Evolutionary conservation across 768 basidiomycete species (phyloP).

Genomic region (Rhizopogon vulgaris): DNA sequence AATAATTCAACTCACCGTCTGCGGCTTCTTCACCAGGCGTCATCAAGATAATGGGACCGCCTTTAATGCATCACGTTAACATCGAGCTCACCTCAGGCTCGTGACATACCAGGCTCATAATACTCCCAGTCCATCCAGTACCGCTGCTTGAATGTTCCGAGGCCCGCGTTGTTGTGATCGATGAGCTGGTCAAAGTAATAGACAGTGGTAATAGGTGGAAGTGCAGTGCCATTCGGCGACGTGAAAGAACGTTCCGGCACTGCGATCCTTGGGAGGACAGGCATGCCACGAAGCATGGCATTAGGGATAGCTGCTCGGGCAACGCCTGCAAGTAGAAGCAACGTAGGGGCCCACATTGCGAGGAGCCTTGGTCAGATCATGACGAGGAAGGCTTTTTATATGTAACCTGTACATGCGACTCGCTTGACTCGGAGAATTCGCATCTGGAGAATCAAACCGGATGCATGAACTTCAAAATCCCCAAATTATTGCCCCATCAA

Average conservation of each 20-base stretch:
- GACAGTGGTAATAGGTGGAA: conserved; percentile 19
- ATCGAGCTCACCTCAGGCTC: too few species aligned
- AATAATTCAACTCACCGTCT: conserved; percentile 21
- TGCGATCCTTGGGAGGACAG: conserved; percentile 9
- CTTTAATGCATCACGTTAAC: conserved; percentile 1
- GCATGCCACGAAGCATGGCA: conserved; percentile 15
- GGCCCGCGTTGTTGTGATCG: conserved; percentile 46
- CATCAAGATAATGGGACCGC: conserved; percentile 20
- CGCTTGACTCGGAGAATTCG: too few species aligned
- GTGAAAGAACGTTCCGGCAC: conserved; percentile 6
- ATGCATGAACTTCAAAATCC: too few species aligned
- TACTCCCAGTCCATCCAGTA: conserved; percentile 67
- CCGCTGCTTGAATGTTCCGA: conserved; percentile 70
- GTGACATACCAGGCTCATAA: conserved; percentile 43
- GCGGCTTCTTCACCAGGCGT: conserved; percentile 66
- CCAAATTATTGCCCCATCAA: too few species aligned
- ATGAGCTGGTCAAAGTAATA: conserved; percentile 27
- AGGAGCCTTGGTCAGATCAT: too few species aligned
- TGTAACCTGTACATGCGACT: too few species aligned
- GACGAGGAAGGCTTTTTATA: too few species aligned
- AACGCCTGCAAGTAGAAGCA: too few species aligned
- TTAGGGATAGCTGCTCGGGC: conserved; percentile 10
- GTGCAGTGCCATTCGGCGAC: conserved; percentile 16
- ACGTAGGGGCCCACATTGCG: too few species aligned
- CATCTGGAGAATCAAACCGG: too few species aligned